A percentile compares a stretch with the other conserved stretches of the same genome.
These are phyloP conservation scores for Cynanchum wilfordii DNA, from an alignment of 257 asterid species.

Conservation along the genomic window DNA sequence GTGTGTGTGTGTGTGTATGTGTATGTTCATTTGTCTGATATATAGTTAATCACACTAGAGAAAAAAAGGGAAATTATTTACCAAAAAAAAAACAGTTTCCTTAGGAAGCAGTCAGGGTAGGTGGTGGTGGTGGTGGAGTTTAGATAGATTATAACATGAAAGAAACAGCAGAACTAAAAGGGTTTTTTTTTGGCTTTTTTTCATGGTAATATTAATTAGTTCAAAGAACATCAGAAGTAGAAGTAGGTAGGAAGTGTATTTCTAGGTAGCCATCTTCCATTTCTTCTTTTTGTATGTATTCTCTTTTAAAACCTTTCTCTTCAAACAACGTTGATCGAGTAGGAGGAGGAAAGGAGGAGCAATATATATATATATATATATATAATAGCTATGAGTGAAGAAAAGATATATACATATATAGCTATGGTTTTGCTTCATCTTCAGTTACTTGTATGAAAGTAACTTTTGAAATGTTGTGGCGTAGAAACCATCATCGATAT, in stretches of 20 bases:
- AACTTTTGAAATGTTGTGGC: constrained; percentile 12
- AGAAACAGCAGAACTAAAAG: constrained; percentile 52
- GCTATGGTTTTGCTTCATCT: neutral
- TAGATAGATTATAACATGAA: constrained; percentile 29
- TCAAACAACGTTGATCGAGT: neutral
- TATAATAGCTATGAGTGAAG: no score
- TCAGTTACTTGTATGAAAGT: constrained; percentile 1
- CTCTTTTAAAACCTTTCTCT: constrained; percentile 22
- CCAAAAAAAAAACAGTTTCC: neutral
- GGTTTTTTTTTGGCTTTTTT: constrained; percentile 6
- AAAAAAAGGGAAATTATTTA: neutral
- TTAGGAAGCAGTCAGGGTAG: neutral
- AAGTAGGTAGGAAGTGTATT: constrained; percentile 58
- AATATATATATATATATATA: neutral
- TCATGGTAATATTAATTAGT: constrained; percentile 13
- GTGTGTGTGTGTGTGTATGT: no score
- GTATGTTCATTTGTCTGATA: neutral
- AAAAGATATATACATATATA: no score
- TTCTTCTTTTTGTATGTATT: constrained; percentile 22
- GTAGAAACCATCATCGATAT: constrained; percentile 5
- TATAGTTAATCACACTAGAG: neutral
- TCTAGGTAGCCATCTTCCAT: constrained; percentile 34
- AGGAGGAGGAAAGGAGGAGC: neutral
- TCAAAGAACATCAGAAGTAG: constrained; percentile 45
- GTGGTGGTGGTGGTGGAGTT: constrained; percentile 29